Evolutionary conservation across 1,284 basidiomycete species (phyloP), one percentile per base, ranked within the genome.

Genomic region (Tilletia setariae): DNA sequence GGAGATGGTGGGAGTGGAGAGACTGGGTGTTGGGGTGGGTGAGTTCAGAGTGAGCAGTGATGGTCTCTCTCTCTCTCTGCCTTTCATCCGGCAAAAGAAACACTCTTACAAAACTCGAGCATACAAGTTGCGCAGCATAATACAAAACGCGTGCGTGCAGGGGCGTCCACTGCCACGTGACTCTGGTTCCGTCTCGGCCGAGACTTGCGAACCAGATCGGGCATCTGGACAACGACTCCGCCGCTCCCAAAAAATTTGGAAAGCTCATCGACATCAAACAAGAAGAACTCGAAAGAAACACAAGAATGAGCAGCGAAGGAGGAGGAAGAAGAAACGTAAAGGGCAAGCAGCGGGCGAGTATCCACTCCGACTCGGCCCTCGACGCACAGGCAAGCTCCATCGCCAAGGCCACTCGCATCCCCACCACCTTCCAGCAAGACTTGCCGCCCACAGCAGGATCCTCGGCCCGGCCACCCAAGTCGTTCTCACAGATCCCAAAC

Each of bases 381-480:
- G 68, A 76, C 51, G 72, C 68, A 66, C 80, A 82, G 67, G 68
- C 72, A 2, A 62, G 70, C 32, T 77, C 75, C n/a, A 79, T 82
- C 59, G 73, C 74, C 2, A 46, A 70, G 49, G 66, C 78, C 28
- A 82, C 79, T 2, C 70, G 73, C 11, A 70, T 81, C 3, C 80
- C 80, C 13, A 67, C 68, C 25, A 76, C 79, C 3, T 65, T 82
- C 35, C 74, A 77, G 44, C 73, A 77, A 23, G 69, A 78, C 28
- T 68, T 71, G 23, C 56, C 56, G 2, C 76, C 79, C 6, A 66
- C 71, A n/a, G 64, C 72, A 1, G 56, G 74, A 6, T 49, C 68
- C 2, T 75, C 76, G 51, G 75, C 73, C 32, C 73, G 73, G 15
- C 74, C 76, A 30, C 80, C 80, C 64, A 79, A 77, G 53, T 70